Evolutionary conservation across 2,329 filamentous ascomycete genomes (phyloP).

Genomic region (Colletotrichum sp.): DNA sequence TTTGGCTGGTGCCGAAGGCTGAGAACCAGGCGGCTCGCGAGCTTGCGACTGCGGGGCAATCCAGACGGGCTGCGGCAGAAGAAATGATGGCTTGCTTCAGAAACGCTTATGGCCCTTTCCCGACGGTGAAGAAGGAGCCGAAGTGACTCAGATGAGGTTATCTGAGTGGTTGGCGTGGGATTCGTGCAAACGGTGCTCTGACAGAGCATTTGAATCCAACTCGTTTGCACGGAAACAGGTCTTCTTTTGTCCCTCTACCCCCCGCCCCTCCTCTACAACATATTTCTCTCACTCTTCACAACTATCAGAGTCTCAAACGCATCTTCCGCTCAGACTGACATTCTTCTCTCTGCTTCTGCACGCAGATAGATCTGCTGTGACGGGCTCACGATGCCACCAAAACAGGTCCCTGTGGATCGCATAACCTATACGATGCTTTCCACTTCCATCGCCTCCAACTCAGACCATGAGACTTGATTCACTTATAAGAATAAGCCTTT

Average conservation of each 20-base stretch:
- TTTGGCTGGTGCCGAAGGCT: not conserved
- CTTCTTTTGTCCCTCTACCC: not conserved
- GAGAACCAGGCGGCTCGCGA: not conserved
- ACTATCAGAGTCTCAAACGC: not conserved
- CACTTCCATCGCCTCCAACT: fast-evolving
- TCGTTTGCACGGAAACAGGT: not conserved
- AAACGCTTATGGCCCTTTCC: not conserved
- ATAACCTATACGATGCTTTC: fast-evolving
- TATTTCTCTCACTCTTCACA: not conserved
- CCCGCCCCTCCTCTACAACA: not conserved
- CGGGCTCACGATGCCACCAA: fast-evolving
- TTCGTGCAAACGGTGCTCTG: not conserved
- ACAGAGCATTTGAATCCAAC: fast-evolving
- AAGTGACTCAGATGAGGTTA: not conserved
- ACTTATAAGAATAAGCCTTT: fast-evolving
- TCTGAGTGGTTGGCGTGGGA: not conserved
- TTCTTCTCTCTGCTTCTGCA: not conserved
- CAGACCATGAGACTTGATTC: not conserved
- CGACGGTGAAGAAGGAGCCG: not conserved
- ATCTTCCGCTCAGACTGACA: not conserved
- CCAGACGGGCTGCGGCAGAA: not conserved
- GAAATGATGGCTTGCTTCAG: not conserved
- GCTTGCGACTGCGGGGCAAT: not conserved
- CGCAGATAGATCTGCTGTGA: not conserved
- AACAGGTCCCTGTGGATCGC: fast-evolving